These are phyloP conservation scores for Malus hybrid DNA, from an alignment of 331 rosid genomes.

Conservation along the genomic window DNA sequence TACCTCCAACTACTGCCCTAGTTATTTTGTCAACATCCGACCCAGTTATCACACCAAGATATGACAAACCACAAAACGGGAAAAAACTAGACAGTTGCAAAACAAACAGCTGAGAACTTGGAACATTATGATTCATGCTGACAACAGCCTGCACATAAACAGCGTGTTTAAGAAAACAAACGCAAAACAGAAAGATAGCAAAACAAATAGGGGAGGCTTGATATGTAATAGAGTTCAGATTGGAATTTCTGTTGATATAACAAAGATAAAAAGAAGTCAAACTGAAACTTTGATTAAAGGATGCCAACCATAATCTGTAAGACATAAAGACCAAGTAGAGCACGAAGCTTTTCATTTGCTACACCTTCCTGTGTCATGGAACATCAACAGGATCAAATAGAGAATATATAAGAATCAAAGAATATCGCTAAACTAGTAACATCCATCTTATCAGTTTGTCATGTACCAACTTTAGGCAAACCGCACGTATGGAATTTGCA, in stretches of 20 bases:
- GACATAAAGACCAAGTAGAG: slow-evolving; percentile 68
- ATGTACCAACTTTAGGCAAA: slow-evolving; percentile 65
- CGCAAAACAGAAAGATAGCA: neutral
- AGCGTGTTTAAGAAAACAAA: neutral
- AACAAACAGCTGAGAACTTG: slow-evolving; percentile 34
- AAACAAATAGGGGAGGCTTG: neutral
- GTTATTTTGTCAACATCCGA: slow-evolving; percentile 46
- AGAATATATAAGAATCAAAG: slow-evolving; percentile 11
- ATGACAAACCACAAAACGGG: slow-evolving; percentile 70
- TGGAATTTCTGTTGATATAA: neutral
- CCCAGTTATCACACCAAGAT: slow-evolving; percentile 55
- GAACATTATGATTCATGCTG: slow-evolving; percentile 32
- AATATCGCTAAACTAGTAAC: slow-evolving; percentile 2
- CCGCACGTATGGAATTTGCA: slow-evolving; percentile 57
- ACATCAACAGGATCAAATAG: slow-evolving; percentile 6
- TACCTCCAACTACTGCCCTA: slow-evolving; percentile 49
- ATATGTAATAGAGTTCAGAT: neutral
- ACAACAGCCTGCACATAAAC: slow-evolving; percentile 57
- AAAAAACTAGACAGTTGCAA: slow-evolving; percentile 49
- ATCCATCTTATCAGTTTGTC: slow-evolving; percentile 9
- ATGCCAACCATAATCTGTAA: slow-evolving; percentile 64
- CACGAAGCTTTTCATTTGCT: slow-evolving; percentile 43
- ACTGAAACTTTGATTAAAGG: slow-evolving; percentile 2
- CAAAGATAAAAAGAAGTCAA: neutral
- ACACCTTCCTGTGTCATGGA: slow-evolving; percentile 48